Base-by-base conservation (phyloP, 306 rosid species). In the Cicer chorassanicum region DNA sequence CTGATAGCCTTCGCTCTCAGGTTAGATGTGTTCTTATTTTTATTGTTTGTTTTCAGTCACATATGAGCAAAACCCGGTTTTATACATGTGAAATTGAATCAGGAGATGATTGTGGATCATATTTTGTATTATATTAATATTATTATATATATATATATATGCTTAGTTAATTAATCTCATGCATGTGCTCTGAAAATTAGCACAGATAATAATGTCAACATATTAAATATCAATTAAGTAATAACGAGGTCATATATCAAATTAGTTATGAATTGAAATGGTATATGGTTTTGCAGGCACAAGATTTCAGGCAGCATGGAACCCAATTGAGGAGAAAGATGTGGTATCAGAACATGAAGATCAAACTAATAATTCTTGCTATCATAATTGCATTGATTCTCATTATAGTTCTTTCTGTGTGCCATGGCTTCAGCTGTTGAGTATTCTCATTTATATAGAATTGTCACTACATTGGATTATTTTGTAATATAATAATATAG, bases 311-410 rank as follows among this genome's bases (percentile, higher is more conserved):
- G 87, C 85, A 51, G 16, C 75, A 81, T 7, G 97, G 96, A 79
- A 88, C 95, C 39, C 89, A 94, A 36, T 21, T 94, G 57, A 87
- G 88, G 50, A 85, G 89, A 77, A 92, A 92, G 79, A 88, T 94
- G 96, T 94, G 99, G 99, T 94, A 88, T 74, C 97, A 94, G 75
- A 94, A 94, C 83, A 94, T 94, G 97, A 94, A 94, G 85, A 85
- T 90, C 80, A 94, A 94, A 81, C 72, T 94, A 84, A 88, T 89
- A 65, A 89, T 94, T 82, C 83, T 94, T 44, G 96, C 43, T 34
- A 59, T 59, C 18, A 59, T 59, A 59, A 59, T 59, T 59, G 65
- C 65, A 29, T 34, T 59, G 43, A 59, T 59, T 59, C 65, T 59
- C 7, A 59, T 59, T 59, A 59, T 59, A 29, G 65, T 59, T 59